Evolutionary conservation across 2,329 filamentous ascomycete genomes (phyloP).

Genomic region (Pseudogymnoascus sp.): DNA sequence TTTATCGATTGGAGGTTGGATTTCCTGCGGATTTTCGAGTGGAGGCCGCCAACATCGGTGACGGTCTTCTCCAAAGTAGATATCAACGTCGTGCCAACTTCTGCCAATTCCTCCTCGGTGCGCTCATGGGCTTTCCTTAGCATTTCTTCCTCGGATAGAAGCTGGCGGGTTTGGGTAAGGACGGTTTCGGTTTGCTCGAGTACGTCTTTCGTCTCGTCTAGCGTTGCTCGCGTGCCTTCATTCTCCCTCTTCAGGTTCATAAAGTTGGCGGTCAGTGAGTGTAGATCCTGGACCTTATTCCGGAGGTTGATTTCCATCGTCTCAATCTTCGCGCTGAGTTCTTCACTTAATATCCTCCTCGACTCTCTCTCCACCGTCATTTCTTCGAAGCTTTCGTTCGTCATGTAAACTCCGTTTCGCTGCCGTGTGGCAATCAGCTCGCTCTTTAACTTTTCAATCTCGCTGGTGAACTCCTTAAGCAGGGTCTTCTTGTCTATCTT

Average conservation of each 20-base stretch:
- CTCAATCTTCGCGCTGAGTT: conserved; percentile 86
- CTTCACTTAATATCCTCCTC: conserved; percentile 79
- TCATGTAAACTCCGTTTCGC: conserved; percentile 89
- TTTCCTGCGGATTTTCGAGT: conserved; percentile 78
- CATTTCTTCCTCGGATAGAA: conserved; percentile 68
- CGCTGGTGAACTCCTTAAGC: conserved; percentile 77
- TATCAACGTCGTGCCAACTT: conserved; percentile 67
- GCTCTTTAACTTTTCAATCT: conserved; percentile 91
- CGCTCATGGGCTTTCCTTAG: conserved; percentile 76
- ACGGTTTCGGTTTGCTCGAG: conserved; percentile 84
- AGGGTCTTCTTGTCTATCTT: conserved; percentile 89
- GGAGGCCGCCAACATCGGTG: conserved; percentile 69
- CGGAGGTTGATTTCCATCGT: conserved; percentile 83
- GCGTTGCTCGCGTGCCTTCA: conserved; percentile 59
- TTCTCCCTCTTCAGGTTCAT: conserved; percentile 84
- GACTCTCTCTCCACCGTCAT: conserved; percentile 90
- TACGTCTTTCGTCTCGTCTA: conserved; percentile 73
- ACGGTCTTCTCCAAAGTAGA: conserved; percentile 71
- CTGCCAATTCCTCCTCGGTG: conserved; percentile 69
- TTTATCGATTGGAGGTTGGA: conserved; percentile 77
- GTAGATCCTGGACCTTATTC: conserved; percentile 90
- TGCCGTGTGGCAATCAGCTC: conserved; percentile 89
- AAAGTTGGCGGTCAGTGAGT: conserved; percentile 77
- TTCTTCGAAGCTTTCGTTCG: conserved; percentile 81
- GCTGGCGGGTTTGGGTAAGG: conserved; percentile 65